Conservation (phyloP, 1,139 yeast species). For the Hyphopichia khmerensis region DNA sequence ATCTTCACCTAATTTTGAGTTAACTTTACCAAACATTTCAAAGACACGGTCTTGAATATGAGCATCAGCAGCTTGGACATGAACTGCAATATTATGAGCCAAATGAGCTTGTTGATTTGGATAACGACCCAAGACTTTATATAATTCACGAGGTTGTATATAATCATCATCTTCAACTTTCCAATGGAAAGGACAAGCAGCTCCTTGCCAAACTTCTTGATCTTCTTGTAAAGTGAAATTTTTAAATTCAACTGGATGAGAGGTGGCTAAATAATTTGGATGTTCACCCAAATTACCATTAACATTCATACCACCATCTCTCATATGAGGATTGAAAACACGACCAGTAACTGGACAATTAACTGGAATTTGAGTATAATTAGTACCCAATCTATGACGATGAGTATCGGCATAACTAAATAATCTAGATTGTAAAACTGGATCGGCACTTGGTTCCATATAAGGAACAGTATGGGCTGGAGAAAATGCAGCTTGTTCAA, state of each 20-base stretch:
- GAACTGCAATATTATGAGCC: constrained; percentile 81
- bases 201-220: constrained; percentile 87
- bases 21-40: constrained; percentile 74
- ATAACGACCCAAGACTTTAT: constrained; percentile 70
- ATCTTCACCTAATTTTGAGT: constrained; percentile 54
- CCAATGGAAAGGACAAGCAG: constrained; percentile 91
- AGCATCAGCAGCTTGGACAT: constrained; percentile 67
- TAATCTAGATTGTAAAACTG: constrained; percentile 77
- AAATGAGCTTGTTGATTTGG: constrained; percentile 80
- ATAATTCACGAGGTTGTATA: constrained; percentile 69
- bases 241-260: constrained; percentile 52
- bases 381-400: constrained; percentile 53
- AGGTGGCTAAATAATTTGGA: constrained; percentile 68
- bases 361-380: constrained; percentile 66
- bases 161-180: constrained; percentile 65
- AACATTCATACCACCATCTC: constrained; percentile 82
- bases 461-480: constrained; percentile 80
- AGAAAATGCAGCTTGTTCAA: constrained; percentile 73
- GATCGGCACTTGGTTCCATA: constrained; percentile 76
- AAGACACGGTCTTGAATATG: constrained; percentile 78
- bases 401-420: constrained; percentile 82
- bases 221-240: constrained; percentile 46
- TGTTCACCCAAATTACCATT: constrained; percentile 76
- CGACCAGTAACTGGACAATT: constrained; percentile 51
- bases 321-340: constrained; percentile 54